Base-by-base conservation (phyloP, 116 monocot species). In the Thalassia testudinum region DNA sequence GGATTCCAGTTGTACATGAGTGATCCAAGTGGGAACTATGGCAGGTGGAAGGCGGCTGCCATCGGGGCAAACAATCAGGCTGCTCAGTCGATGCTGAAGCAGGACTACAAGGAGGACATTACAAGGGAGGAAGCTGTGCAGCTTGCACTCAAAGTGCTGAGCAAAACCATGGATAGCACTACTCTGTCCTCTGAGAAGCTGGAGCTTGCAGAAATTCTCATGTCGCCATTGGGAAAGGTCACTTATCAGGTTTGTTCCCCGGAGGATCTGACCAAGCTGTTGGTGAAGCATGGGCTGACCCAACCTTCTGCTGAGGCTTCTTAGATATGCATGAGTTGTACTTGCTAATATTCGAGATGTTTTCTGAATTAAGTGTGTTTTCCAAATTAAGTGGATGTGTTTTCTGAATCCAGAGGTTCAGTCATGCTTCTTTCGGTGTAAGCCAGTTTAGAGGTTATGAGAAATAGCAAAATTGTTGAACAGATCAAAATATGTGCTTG, bases 1-100 rank as follows among this genome's bases (percentile, higher is more conserved):
- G 82, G 77, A 8, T 76, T 82, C 26, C 82, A 76, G 70, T 67
- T 82, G 21, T 81, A 81, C 28, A 76, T 76, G 81, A 82, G 76
- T 43, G 73, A 73, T 42, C 73, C 73, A 0, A 62, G 62, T n/a
- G n/a, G n/a, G n/a, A n/a, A n/a, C n/a, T n/a, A n/a, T n/a, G n/a
- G n/a, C n/a, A n/a, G n/a, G n/a, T 82, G 82, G 76, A 82, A 82
- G 66, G 82, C 81, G 0, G 73, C 76, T 0, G 76, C 82, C 0
- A 70, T 73, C 42, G 82, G 82, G 30, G 76, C 67, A 18, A 82
- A 76, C 51, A 73, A 76, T 50, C 73, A 76, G 47, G 73, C 82
- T 0, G 76, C 73, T 15, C 76, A 76, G 64, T 73, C 73, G 5
- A 76, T 82, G 66, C 66, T 82, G 61, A 76, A 82, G 61, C 76